Conservation (phyloP, 805 yeast genomes). For the Hagleromyces aurorensis region DNA sequence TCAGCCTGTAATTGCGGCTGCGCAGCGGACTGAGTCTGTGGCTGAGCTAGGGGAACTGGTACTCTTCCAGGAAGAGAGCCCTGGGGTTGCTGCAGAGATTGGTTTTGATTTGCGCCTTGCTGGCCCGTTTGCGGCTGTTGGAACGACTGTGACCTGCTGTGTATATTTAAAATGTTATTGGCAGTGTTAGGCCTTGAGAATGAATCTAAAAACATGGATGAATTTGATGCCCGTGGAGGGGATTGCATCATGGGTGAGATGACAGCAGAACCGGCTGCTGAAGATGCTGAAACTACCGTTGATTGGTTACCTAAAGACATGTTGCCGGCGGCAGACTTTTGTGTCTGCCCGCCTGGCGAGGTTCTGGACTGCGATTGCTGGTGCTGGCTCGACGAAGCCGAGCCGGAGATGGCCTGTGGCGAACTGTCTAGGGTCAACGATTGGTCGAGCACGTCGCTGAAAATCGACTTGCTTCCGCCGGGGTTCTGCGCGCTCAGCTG, state of each 20-base stretch:
- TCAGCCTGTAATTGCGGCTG: conserved; percentile 7
- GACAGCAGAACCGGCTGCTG: conserved; percentile 28
- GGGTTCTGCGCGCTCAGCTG: conserved; percentile 11
- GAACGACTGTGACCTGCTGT: conserved; percentile 6
- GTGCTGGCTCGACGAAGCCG: too few species aligned
- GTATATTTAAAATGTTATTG: conserved; percentile 9
- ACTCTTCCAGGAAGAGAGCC: conserved; percentile 4
- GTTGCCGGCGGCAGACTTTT: conserved; percentile 2
- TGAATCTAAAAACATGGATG: conserved; percentile 18
- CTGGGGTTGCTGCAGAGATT: conserved; percentile 3
- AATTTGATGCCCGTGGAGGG: conserved; percentile 10
- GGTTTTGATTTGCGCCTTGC: conserved; percentile 2
- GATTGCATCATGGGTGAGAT: conserved; percentile 21
- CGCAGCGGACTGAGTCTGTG: conserved; percentile 3
- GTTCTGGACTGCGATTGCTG: conserved; percentile 4
- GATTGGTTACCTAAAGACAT: conserved; percentile 1
- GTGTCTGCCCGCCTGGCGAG: conserved; percentile 2
- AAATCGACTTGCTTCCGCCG: conserved; percentile 13
- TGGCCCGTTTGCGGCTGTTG: conserved; percentile 5
- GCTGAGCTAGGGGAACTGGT: conserved; percentile 2
- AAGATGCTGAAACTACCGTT: conserved; percentile 4
- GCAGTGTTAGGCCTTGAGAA: conserved; percentile 19
- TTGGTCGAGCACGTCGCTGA: conserved; percentile 21
- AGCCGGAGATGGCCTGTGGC: too few species aligned
- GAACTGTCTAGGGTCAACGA: conserved; percentile 11